phyloP scores from a whole-genome alignment of 108 stramenopile species.

The Cylindrotheca closterium region DNA sequence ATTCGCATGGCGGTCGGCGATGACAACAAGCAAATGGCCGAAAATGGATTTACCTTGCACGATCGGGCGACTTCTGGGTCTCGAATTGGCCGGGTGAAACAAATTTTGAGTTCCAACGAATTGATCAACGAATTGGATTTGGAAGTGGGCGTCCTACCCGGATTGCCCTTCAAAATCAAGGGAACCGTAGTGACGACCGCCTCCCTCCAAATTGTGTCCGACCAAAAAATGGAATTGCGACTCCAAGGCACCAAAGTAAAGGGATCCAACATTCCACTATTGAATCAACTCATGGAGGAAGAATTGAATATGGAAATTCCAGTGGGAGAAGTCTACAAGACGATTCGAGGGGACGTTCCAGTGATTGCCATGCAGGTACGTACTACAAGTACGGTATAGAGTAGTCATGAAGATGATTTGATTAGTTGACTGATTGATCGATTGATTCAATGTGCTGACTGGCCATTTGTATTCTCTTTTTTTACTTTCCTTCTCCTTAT shows the following conservation, averaged over 20 bases:
- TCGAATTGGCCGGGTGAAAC: constrained; percentile 74
- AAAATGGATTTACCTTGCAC: constrained; percentile 75
- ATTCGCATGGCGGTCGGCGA: constrained; percentile 61
- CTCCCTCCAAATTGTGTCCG: constrained; percentile 44
- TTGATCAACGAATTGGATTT: constrained; percentile 74
- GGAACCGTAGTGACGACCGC: constrained; percentile 80
- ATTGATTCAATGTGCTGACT: neutral
- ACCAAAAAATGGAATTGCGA: constrained; percentile 66
- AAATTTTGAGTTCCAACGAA: constrained; percentile 47
- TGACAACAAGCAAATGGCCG: constrained; percentile 58
- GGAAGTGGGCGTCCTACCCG: constrained; percentile 74
- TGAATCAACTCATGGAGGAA: constrained; percentile 74
- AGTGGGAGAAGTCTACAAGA: constrained; percentile 66
- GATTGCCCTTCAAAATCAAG: constrained; percentile 62
- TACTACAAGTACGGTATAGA: too few species aligned
- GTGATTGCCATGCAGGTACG: constrained; percentile 39
- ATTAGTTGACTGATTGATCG: neutral
- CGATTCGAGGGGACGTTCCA: constrained; percentile 55
- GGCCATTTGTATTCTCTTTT: neutral
- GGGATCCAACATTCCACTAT: constrained; percentile 77
- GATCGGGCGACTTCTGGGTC: constrained; percentile 69
- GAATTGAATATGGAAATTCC: constrained; percentile 55
- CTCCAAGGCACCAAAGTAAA: constrained; percentile 69
- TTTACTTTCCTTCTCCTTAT: neutral
- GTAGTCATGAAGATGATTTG: constrained; percentile 2